Conservation (phyloP, 306 rosid genomes). For the Pueraria montana region DNA sequence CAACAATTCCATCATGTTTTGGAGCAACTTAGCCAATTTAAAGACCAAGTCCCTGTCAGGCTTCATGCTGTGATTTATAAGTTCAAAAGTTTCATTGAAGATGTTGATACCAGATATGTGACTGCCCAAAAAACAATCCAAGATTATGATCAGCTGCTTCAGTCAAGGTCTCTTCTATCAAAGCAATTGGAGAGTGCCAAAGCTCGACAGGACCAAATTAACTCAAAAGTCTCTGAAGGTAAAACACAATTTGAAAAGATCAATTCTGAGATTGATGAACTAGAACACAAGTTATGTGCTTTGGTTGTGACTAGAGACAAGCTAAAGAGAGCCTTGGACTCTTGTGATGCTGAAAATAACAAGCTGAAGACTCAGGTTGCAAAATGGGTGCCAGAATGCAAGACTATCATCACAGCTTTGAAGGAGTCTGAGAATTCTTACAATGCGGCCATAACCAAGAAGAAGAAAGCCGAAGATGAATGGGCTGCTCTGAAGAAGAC, state of each 20-base stretch:
- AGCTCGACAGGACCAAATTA: not conserved
- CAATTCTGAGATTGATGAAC: not conserved
- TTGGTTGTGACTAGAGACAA: not conserved
- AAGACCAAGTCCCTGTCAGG: not conserved
- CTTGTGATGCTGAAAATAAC: not conserved
- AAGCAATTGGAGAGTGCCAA: constrained; percentile 17
- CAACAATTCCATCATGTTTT: constrained; percentile 1
- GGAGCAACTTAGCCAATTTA: constrained; percentile 2
- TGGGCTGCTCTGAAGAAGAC: not conserved
- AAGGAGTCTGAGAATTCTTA: constrained; percentile 1
- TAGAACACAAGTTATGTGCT: not conserved
- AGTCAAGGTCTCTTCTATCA: constrained; percentile 8
- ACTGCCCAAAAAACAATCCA: constrained; percentile 12
- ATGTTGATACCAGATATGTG: not conserved
- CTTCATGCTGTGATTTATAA: not conserved
- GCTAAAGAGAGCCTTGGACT: not conserved
- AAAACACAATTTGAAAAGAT: not conserved
- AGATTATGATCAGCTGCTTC: constrained; percentile 21
- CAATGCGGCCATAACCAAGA: not conserved
- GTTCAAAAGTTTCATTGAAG: not conserved
- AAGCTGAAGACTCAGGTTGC: constrained; percentile 14
- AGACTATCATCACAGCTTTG: not conserved
- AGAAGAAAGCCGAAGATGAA: not conserved
- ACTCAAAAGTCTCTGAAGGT: not conserved
- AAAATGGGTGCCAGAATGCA: constrained; percentile 10